phyloP scores from a whole-genome alignment of 192 early-diverging fungal species.

The Coemansia biformis region DNA sequence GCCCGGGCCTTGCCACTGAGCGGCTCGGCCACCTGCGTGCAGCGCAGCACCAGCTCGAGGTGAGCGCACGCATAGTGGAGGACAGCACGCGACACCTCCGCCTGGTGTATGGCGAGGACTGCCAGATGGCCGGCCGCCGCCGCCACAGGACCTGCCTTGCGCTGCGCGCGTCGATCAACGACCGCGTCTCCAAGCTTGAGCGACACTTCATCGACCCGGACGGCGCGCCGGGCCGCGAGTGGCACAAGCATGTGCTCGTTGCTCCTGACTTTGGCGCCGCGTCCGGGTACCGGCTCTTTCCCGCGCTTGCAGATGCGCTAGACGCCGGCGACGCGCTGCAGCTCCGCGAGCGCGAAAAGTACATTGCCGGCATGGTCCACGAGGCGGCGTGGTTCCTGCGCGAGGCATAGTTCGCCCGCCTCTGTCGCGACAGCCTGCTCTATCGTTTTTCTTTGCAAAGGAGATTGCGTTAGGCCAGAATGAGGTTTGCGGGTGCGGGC shows the following conservation, averaged over 20 bases:
- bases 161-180: conserved; percentile 45
- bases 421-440: too few species aligned
- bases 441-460: too few species aligned
- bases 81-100: conserved; percentile 26
- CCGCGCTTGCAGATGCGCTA: conserved; percentile 52
- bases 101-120: conserved; percentile 36
- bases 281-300: conserved; percentile 45
- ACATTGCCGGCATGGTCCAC: conserved; percentile 28
- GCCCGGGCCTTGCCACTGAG: too few species aligned
- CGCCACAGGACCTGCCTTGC: conserved; percentile 27
- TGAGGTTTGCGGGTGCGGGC: too few species aligned
- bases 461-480: too few species aligned
- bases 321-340: conserved; percentile 29
- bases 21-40: conserved; percentile 25
- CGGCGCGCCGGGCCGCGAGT: conserved; percentile 54
- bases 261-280: conserved; percentile 52
- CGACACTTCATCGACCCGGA: conserved; percentile 55
- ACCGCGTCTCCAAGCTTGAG: conserved; percentile 51
- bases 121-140: conserved; percentile 43
- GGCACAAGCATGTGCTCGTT: conserved; percentile 60
- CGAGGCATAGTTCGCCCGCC: conserved; percentile 33
- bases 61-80: conserved; percentile 26
- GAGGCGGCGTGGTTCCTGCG: conserved; percentile 48
- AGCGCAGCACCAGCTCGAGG: conserved; percentile 28
- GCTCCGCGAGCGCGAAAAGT: conserved; percentile 28